Evolutionary conservation across 257 asterid genomes (phyloP), one percentile per base, ranked within the genome.

Genomic region (Jaltomata sinuosa): DNA sequence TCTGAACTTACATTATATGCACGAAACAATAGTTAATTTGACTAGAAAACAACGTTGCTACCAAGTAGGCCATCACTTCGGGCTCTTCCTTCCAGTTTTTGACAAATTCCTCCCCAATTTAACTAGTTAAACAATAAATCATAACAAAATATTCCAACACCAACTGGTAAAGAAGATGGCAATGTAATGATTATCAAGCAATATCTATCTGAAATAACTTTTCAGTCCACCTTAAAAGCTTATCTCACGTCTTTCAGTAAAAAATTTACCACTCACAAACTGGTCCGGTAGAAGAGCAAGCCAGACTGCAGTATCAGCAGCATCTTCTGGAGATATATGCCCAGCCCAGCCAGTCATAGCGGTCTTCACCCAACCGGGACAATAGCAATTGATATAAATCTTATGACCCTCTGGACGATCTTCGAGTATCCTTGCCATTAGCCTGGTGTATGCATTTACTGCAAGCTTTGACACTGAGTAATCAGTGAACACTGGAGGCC

Each of bases 241-340:
- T 61, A 95, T 92, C 89, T 95, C 97, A 12, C 95, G 97, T 57
- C 98, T 93, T 91, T 94, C 99, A 0, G 96, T 93, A 4, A 92
- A 95, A 83, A 94, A 94, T 49, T 90, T 94, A 25, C 99, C 99
- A 36, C 89, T 92, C 27, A 86, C 85, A 25, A 84, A 87, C 67
- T 84, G 91, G 16, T 92, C 94, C 2, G 93, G 95, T 27, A 91
- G 93, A 83, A 96, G 86, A n/a, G 98, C 94, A 71, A 96, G 95
- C 99, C 98, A 96, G n/a, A 96, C 95, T 11, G 96, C 96, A 57
- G 99, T 96, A 84, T 96, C 98, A 50, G 99, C 99, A n/a, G 94
- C 98, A 31, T 96, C 98, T 84, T 92, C 97, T 0, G 98, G 99
- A 80, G 89, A 81, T 40, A 88, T 88, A 69, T 92, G 92, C 36